Base-by-base conservation (phyloP, 2,329 filamentous ascomycete genomes). In the Sporothrix globosa region DNA sequence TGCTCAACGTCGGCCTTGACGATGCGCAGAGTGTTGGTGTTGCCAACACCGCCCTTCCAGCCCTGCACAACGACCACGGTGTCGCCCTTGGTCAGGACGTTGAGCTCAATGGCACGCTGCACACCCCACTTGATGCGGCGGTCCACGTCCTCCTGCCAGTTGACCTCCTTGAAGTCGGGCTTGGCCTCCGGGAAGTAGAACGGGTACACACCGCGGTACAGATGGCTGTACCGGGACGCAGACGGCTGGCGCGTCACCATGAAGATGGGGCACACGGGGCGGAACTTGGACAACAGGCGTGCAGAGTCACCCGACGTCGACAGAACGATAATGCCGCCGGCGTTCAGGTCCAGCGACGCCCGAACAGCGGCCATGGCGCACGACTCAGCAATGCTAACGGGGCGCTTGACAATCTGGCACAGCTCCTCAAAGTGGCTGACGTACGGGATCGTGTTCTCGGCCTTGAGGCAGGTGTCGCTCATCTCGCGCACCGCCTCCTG, bases 81-180 rank as follows among this genome's bases (percentile, higher is more conserved):
- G 78, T 93, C 92, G 74, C 90, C 91, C 78, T 88, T 83, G 78
- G 83, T 86, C 73, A 96, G 84, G 65, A 94, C 87, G 76, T 89
- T 89, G 73, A 99, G 91, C 82, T 91, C 89, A 78, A 97, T 88
- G 76, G 93, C 96, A 80, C 93, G 89, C 80, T 87, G 85, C 80
- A 99, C 92, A 80, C 92, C 96, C 94, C 95, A 99, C 87, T 95
- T 97, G 82, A 99, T 92, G 79, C 96, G 93, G 80, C 90, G 89
- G 84, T 99, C 96, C 76, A 99, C 96, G 82, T 99, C 95, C 86
- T 98, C 93, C 85, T 99, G 96, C 96, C 96, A 99, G 83, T 96
- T 94, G 78, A 91, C 88, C 82, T 91, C 88, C 80, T 87, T 88
- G 83, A 98, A 99, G 85, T 99, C 93, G 76, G 96, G 96, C 90